These are phyloP conservation scores for Schizophyllum commune DNA, from an alignment of 1,284 basidiomycete species.

Conservation along the genomic window DNA sequence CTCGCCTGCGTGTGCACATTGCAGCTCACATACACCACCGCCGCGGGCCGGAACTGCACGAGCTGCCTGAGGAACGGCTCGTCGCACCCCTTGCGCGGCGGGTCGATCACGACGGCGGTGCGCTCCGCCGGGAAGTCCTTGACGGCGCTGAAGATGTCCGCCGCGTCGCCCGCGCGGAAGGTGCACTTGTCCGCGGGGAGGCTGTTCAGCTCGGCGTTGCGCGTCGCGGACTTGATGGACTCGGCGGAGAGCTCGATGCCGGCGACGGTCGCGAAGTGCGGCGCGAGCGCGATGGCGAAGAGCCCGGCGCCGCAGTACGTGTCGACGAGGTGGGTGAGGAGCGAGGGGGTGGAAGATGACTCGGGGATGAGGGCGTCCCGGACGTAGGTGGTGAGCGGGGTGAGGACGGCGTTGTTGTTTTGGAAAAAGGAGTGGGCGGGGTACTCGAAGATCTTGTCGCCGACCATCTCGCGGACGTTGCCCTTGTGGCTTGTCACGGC, in stretches of 20 bases:
- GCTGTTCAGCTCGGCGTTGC: conserved; percentile 75
- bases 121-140: conserved; percentile 56
- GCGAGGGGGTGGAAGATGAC: conserved; percentile 12
- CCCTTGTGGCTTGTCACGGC: conserved; percentile 82
- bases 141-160: conserved; percentile 61
- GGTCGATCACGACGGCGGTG: conserved; percentile 79
- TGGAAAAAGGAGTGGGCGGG: conserved; percentile 92
- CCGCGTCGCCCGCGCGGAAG: conserved; percentile 66
- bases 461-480: conserved; percentile 81
- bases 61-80: conserved; percentile 76
- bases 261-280: conserved; percentile 71
- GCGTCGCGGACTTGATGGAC: conserved; percentile 74
- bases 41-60: conserved; percentile 58
- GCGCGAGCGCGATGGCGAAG: conserved; percentile 85
- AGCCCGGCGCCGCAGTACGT: conserved; percentile 90
- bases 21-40: conserved; percentile 88
- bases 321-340: conserved; percentile 81
- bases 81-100: conserved; percentile 89
- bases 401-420: conserved; percentile 93
- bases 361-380: conserved; percentile 60
- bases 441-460: conserved; percentile 80
- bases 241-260: conserved; percentile 84
- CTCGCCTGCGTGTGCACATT: conserved; percentile 88
- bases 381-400: conserved; percentile 79
- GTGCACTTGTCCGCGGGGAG: conserved; percentile 40